Evolutionary conservation across 225 moss, liverwort and hornwort genomes (phyloP).

Genomic region (Asterella californica): DNA sequence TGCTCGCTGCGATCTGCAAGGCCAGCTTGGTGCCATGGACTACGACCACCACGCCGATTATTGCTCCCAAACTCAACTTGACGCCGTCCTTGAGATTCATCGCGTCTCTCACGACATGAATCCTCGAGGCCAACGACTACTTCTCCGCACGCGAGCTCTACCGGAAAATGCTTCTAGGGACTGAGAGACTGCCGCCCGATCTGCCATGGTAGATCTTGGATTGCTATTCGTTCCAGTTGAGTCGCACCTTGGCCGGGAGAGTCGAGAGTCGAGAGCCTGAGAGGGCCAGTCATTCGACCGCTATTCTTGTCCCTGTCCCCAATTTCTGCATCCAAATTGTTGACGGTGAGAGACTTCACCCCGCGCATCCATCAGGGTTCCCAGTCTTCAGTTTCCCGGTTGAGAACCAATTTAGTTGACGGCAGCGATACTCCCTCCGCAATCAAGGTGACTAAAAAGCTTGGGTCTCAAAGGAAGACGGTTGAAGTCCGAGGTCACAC

Average conservation of each 20-base stretch:
- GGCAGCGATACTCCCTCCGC: background rate
- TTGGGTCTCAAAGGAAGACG: background rate
- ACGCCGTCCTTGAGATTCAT: constrained; percentile 33
- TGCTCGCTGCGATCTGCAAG: constrained; percentile 20
- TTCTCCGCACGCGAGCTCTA: background rate
- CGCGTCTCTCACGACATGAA: background rate
- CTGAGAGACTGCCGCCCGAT: background rate
- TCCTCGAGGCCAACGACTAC: background rate
- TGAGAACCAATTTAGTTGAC: background rate
- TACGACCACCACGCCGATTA: constrained; percentile 37
- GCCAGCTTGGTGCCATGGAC: constrained; percentile 36
- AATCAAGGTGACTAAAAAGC: background rate
- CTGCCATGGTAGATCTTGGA: background rate
- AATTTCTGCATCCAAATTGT: background rate
- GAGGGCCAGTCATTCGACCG: background rate
- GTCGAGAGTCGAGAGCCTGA: background rate
- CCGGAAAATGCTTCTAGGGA: background rate
- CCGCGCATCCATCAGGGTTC: no score
- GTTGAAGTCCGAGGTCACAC: background rate
- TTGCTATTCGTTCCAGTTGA: background rate
- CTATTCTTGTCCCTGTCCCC: background rate
- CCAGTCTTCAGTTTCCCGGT: background rate
- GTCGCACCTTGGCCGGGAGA: background rate
- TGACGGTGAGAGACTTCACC: background rate
- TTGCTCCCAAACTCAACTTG: constrained; percentile 36